A percentile compares a stretch with the other conserved stretches of the same genome.
These are phyloP conservation scores for Ustilago vetiveriae DNA, from an alignment of 1,284 basidiomycete genomes.

Conservation along the genomic window DNA sequence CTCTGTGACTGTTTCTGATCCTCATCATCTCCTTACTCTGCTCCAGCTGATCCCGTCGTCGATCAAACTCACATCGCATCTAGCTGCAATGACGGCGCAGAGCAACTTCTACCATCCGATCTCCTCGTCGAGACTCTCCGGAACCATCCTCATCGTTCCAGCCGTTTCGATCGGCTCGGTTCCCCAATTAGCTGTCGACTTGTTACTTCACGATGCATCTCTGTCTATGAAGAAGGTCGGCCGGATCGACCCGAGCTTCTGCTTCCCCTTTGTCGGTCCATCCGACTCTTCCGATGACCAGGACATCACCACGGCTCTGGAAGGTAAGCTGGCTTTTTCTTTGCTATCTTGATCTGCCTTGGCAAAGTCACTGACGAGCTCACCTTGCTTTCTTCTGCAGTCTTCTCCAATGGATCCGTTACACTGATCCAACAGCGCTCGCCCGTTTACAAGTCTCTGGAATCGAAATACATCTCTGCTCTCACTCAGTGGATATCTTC, in stretches of 20 bases:
- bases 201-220: conserved; percentile 43
- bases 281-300: conserved; percentile 14
- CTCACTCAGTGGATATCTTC: conserved; percentile 21
- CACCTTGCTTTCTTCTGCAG: conserved; percentile 2
- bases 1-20: too few relatives aligned
- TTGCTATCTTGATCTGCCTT: background rate
- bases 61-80: background rate
- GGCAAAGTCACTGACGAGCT: background rate
- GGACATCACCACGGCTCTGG: conserved; percentile 26
- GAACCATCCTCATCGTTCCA: conserved; percentile 53
- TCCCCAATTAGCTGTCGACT: conserved; percentile 56
- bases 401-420: conserved; percentile 32
- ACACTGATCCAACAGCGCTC: conserved; percentile 58
- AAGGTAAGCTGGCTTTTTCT: conserved; percentile 11
- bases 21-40: conserved; percentile 8
- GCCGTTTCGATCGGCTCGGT: conserved; percentile 58
- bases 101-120: conserved; percentile 26
- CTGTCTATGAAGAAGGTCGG: conserved; percentile 46
- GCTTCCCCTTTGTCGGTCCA: conserved; percentile 56
- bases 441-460: conserved; percentile 49
- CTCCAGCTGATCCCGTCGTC: too few relatives aligned
- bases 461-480: conserved; percentile 14
- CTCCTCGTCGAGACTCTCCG: conserved; percentile 8
- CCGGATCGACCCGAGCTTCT: conserved; percentile 43
- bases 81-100: conserved; percentile 4